Evolutionary conservation across 2,329 filamentous ascomycete genomes (phyloP), one percentile per base, ranked within the genome.

Genomic region (Ascochyta fabae): DNA sequence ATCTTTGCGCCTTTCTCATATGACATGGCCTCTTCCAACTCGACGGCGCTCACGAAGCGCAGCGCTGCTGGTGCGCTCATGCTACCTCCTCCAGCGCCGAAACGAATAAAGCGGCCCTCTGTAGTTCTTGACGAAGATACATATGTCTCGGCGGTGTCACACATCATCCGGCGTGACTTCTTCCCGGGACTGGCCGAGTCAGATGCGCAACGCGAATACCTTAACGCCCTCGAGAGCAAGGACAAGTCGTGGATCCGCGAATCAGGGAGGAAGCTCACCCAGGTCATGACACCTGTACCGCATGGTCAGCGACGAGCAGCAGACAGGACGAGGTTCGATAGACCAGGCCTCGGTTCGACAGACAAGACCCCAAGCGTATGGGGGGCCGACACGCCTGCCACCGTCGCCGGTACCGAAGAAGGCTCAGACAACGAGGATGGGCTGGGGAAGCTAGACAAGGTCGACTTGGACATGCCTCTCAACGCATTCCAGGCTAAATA

Each of bases 151-250:
- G 90, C 91, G 1, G 82, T 99, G 26, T 96, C 93, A 0, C 89
- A 95, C 65, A 98, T 99, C 71, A 96, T 99, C 60, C 91, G 92
- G 9, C 88, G 95, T 62, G 95, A 99, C 80, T 99, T 96, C 80
- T 99, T 98, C 69, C 95, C 95, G 0, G 95, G 94, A 0, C 82
- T 99, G 0, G 80, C 93, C 4, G 92, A 98, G 73, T 88, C 88
- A 13, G 88, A 96, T 67, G 89, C 88, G 0, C 92, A 97, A 74
- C 88, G 92, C 72, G 95, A 99, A 68, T 98, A 97, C 66, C 81
- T 99, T 27, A 89, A 96, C 69, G 95, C 95, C 0, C 78, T 98
- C 8, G 92, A 96, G 8, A 96, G 93, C 15, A 89, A 89, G 54
- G 88, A 99, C 75, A 80, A 84, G 46, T 84, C 85, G 64, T 98